These are phyloP conservation scores for Naegleria fowleri DNA, from an alignment of 208 protist species.

Conservation along the genomic window DNA sequence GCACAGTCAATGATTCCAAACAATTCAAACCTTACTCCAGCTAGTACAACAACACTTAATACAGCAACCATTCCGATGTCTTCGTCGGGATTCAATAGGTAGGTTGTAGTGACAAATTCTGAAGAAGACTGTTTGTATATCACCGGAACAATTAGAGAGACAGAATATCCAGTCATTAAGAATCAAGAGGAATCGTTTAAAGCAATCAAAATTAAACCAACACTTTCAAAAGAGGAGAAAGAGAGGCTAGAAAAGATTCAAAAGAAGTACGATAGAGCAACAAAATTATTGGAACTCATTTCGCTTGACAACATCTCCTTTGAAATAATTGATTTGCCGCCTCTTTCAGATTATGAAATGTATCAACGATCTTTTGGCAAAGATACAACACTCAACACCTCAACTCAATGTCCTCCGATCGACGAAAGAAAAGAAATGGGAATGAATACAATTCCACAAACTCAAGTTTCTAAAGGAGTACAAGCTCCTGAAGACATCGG, in stretches of 20 bases:
- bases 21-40: too few relatives aligned
- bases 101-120: not conserved
- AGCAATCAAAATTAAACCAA: not conserved
- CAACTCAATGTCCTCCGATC: not conserved
- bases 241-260: not conserved
- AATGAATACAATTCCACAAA: not conserved
- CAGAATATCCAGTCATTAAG: too few relatives aligned
- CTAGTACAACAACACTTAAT: too few relatives aligned
- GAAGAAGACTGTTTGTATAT: too few relatives aligned
- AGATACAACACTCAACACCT: not conserved
- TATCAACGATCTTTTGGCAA: not conserved
- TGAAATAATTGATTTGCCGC: not conserved
- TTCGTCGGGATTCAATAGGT: not conserved
- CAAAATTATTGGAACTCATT: not conserved
- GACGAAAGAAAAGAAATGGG: not conserved
- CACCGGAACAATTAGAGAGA: too few relatives aligned
- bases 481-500: not conserved
- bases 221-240: not conserved
- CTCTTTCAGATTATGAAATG: not conserved
- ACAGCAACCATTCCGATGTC: too few relatives aligned
- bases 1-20: too few relatives aligned
- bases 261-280: not conserved
- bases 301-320: not conserved
- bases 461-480: not conserved
- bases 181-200: not conserved